Base-by-base conservation (phyloP, 352 stramenopile species). In the Globisporangium acanthophoron region DNA sequence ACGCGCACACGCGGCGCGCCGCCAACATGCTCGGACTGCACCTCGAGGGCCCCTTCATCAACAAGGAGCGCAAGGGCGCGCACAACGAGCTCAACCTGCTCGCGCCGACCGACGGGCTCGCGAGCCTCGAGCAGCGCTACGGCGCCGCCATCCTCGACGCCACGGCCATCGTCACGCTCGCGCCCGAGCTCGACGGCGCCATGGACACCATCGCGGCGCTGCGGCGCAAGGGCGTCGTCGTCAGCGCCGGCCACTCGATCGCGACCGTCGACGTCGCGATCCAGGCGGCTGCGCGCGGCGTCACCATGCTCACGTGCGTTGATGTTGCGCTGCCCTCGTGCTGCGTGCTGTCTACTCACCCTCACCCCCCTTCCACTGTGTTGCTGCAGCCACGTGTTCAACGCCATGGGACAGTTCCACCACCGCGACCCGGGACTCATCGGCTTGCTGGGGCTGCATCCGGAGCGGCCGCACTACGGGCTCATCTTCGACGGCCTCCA, bases 401-500 rank as follows among this genome's bases (percentile, higher is more conserved):
- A 97, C 61, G 90, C 90, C 8, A 97, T 97, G 90, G 78, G 71
- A 21, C 73, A 81, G 5, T 97, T 97, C 71, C 89, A 97, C 58
- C 90, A 97, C 62, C 81, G 89, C 29, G 79, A 96, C 45, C 90
- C 90, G 7, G 90, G 89, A 3, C 78, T 97, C 54, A 83, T 96
- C 13, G 90, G 90, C 1, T 66, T 97, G 24, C 71, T 96, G 11
- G 88, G 87, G 1, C 65, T 70, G 8, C 76, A 59, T 1, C 66
- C 74, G 16, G 54, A 61, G 16, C 68, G 76, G 9, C 78, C 87
- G 9, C 90, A 68, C 66, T 97, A 88, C 50, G 80, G 80, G 18
- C 79, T 97, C 44, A 96, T 97, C 54, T 73, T 89, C 15, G 90
- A 97, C 65, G 88, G 88, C 9, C 76, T 97, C 16, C 90, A 97